phyloP scores from a whole-genome alignment of 1,284 basidiomycete genomes.

The Heterobasidion irregulare region DNA sequence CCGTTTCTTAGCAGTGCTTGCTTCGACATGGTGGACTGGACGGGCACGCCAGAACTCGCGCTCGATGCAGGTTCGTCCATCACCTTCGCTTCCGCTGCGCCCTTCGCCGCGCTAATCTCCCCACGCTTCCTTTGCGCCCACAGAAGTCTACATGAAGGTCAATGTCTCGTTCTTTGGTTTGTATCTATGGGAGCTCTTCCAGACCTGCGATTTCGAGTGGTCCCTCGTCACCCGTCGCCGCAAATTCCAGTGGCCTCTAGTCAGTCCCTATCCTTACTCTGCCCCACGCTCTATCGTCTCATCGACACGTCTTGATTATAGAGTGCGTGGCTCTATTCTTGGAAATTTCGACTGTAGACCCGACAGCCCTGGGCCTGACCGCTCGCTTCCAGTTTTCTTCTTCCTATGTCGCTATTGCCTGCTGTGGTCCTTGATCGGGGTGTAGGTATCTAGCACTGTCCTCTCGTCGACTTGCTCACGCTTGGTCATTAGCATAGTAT shows the following conservation, averaged over 20 bases:
- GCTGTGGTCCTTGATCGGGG: neutral
- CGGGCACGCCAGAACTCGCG: constrained; percentile 34
- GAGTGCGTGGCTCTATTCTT: neutral
- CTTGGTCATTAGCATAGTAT: neutral
- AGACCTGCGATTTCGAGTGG: constrained; percentile 58
- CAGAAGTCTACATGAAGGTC: constrained; percentile 48
- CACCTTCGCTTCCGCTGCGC: neutral
- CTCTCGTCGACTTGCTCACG: neutral
- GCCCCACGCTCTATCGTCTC: neutral
- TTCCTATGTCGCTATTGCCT: constrained; percentile 42
- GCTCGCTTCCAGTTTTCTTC: constrained; percentile 41
- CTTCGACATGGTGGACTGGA: constrained; percentile 49
- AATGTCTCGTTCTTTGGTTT: constrained; percentile 55
- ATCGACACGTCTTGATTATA: neutral
- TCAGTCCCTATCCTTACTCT: constrained; percentile 17
- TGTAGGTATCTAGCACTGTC: neutral
- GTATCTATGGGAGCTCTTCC: constrained; percentile 59
- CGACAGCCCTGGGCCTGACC: neutral
- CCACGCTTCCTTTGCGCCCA: constrained; percentile 2
- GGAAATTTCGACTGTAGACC: too few relatives aligned
- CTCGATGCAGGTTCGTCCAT: constrained; percentile 35
- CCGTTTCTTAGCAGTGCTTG: neutral
- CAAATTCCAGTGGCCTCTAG: constrained; percentile 57
- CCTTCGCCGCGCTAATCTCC: neutral
- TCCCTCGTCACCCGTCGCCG: constrained; percentile 47